These are phyloP conservation scores for Penstemon barbatus DNA, from an alignment of 257 asterid species.

Conservation along the genomic window DNA sequence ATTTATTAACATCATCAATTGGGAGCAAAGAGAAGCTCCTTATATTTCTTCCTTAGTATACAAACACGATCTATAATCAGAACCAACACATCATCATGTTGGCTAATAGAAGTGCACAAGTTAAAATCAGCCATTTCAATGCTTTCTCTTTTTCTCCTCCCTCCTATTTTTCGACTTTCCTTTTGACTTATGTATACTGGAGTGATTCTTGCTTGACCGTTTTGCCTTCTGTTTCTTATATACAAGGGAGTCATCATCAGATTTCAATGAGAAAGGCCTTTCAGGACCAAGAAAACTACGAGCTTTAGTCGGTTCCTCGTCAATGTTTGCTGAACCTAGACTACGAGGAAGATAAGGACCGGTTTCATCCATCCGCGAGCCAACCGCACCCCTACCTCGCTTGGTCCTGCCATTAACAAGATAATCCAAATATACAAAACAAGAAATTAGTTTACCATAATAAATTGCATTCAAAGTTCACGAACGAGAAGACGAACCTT, in stretches of 20 bases:
- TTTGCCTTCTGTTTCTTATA: slow-evolving; percentile 37
- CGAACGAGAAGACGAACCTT: slow-evolving; percentile 49
- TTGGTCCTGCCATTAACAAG: slow-evolving; percentile 53
- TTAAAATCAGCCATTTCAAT: no score
- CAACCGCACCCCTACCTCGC: slow-evolving; percentile 94
- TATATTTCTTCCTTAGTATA: no score
- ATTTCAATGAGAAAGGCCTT: slow-evolving; percentile 50
- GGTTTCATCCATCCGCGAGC: slow-evolving; percentile 95
- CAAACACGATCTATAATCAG: no score
- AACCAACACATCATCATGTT: no score
- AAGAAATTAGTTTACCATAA: slow-evolving; percentile 4
- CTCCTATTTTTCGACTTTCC: slow-evolving; percentile 48
- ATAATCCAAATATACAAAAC: not conserved
- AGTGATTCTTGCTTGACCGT: slow-evolving; percentile 43
- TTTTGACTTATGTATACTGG: slow-evolving; percentile 59
- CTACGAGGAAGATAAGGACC: slow-evolving; percentile 74
- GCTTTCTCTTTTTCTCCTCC: slow-evolving; percentile 42
- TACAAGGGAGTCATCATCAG: slow-evolving; percentile 46
- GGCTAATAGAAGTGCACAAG: not conserved
- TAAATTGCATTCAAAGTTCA: not conserved
- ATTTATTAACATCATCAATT: not conserved
- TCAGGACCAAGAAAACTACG: slow-evolving; percentile 60
- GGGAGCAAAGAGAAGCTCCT: not conserved
- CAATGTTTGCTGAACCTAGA: slow-evolving; percentile 35
- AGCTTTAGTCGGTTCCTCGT: slow-evolving; percentile 35